Evolutionary conservation across 1,284 basidiomycete species (phyloP), one percentile per base, ranked within the genome.

Genomic region (Gymnopus androsaceus): DNA sequence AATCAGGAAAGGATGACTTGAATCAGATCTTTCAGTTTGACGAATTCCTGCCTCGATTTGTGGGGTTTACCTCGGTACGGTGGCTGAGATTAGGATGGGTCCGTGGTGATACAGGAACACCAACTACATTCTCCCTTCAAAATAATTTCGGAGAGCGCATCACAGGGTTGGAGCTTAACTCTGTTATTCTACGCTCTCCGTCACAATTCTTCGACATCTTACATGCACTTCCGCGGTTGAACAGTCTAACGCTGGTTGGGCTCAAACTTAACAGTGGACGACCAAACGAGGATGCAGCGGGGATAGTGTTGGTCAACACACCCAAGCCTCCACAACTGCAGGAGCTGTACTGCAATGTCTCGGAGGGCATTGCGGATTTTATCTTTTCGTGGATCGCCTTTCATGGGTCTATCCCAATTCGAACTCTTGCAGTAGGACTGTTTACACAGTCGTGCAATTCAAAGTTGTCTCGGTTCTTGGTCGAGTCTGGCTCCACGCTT

Each of bases 201-300:
- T 27, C n/a, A 23, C 52, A 54, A 12, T 47, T 54, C 15, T 54
- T 54, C 33, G 52, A 54, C 5, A 54, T 54, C n/a, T 30, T 54
- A 12, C 30, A 14, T n/a, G 23, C 44, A n/a, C 34, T 54, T 27
- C 52, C 52, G 4, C 14, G 21, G 27, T 34, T 54, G 34, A 38
- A 15, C 14, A 33, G 33, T 25, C 44, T 54, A 15, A 30, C 9
- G 21, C 27, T 54, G 21, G 33, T 21, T 5, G 33, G 44, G 11
- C 23, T 54, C 33, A 46, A 38, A 6, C n/a, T 50, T 28, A 36
- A 37, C 12, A 27, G 33, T n/a, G 48, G 48, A 12, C 15, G 34
- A 50, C 25, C 45, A 9, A 23, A 15, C 11, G 45, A 50, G 25
- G 48, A 50, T 30, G 34, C 34, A 3, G 11, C 46, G 28, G 28